A percentile compares a stretch with the other conserved stretches of the same genome.
phyloP scores from a whole-genome alignment of 208 protist species.

The Wallacemonas sp. region DNA sequence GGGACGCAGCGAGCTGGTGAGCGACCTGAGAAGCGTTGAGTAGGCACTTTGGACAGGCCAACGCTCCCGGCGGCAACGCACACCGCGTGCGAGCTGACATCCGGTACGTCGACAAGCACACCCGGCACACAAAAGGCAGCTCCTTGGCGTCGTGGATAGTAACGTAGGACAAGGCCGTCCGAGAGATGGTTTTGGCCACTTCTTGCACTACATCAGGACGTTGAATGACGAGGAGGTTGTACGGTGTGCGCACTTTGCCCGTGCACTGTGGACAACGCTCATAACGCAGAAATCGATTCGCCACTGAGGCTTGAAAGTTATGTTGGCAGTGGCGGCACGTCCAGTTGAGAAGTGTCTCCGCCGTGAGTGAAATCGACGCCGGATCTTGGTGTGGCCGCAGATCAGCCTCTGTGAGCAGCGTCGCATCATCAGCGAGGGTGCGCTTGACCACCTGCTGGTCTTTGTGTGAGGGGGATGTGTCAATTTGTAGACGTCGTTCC shows the following conservation, averaged over 20 bases:
- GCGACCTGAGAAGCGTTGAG: conserved; percentile 19
- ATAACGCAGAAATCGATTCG: conserved; percentile 50
- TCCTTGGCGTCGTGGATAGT: conserved; percentile 54
- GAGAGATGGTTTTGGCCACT: conserved; percentile 45
- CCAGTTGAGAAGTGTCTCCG: conserved; percentile 56
- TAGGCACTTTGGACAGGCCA: conserved; percentile 78
- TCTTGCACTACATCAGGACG: conserved; percentile 74
- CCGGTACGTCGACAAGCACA: conserved; percentile 60
- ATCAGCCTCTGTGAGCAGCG: conserved; percentile 50
- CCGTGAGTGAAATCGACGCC: conserved; percentile 32
- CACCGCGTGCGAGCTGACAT: conserved; percentile 70
- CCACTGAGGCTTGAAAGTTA: conserved; percentile 49
- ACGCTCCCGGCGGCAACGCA: conserved; percentile 27
- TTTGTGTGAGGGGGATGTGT: background rate
- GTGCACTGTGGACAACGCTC: conserved; percentile 74
- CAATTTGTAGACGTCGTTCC: background rate
- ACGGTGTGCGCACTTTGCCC: conserved; percentile 29
- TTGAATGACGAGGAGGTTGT: conserved; percentile 66
- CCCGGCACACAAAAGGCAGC: conserved; percentile 73
- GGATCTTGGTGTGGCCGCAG: conserved; percentile 62
- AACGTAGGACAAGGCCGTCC: conserved; percentile 34
- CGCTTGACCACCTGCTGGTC: conserved; percentile 17
- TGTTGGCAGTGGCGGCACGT: conserved; percentile 56
- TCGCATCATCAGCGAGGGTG: conserved; percentile 40
- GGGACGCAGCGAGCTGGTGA: background rate